A percentile compares a stretch with the other conserved stretches of the same genome.
These are phyloP conservation scores for Claviceps humidiphila DNA, from an alignment of 2,329 filamentous ascomycete species.

Conservation along the genomic window DNA sequence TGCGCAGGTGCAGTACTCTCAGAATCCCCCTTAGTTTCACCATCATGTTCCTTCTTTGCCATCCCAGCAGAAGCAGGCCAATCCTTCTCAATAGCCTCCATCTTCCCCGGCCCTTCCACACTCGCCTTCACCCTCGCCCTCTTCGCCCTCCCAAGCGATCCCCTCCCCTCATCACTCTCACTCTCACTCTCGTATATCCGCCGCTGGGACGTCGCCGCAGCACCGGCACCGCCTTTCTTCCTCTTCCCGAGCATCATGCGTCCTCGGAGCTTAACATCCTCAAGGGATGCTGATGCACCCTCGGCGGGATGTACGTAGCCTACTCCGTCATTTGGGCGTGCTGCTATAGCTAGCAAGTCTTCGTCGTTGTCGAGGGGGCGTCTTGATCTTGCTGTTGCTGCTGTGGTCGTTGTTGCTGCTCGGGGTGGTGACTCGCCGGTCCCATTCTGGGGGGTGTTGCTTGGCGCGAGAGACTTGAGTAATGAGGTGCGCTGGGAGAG, in stretches of 20 bases:
- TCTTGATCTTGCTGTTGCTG: constrained; percentile 5
- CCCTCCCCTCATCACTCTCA: constrained; percentile 23
- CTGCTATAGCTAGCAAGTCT: not conserved
- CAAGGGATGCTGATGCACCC: constrained; percentile 11
- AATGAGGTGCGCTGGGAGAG: constrained; percentile 22
- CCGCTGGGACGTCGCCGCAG: constrained; percentile 4
- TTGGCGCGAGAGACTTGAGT: constrained; percentile 16
- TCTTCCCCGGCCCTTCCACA: not conserved
- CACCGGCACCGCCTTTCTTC: constrained; percentile 1
- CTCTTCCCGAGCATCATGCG: constrained; percentile 10
- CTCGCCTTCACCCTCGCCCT: constrained; percentile 3
- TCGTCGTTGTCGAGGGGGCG: constrained; percentile 6
- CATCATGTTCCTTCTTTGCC: not conserved
- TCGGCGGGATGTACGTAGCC: constrained; percentile 25
- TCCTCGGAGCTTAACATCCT: not conserved
- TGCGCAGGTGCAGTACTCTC: no score
- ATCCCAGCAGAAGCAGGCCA: not conserved
- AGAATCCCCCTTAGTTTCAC: no score
- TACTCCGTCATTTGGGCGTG: constrained; percentile 24
- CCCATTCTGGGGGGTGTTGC: no score
- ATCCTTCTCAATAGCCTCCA: not conserved
- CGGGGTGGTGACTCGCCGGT: not conserved
- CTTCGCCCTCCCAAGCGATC: constrained; percentile 19
- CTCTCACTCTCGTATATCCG: constrained; percentile 18
- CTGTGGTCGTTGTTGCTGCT: not conserved